Conservation (phyloP, 129 eudicot genomes). For the Arctium minus region DNA sequence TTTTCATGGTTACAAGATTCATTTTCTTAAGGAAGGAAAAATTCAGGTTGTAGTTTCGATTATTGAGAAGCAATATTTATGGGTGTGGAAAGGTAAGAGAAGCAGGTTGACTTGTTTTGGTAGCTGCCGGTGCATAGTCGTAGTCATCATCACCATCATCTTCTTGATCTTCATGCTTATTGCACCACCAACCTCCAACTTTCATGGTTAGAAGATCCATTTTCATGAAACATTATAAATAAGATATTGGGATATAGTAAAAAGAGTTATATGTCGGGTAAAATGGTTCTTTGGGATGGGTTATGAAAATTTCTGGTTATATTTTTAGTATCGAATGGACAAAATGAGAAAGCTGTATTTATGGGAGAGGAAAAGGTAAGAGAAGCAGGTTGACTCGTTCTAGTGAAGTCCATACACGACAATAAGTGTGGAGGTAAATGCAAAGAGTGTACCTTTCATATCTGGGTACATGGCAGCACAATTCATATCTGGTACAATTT, state of each 20-base stretch:
- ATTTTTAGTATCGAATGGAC: background rate
- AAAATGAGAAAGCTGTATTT: background rate
- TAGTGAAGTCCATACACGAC: too few relatives aligned
- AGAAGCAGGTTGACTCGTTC: too few relatives aligned
- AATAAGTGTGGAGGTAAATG: too few relatives aligned
- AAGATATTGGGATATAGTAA: background rate
- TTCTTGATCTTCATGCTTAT: conserved; percentile 13
- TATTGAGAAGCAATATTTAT: too few relatives aligned
- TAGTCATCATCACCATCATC: conserved; percentile 32
- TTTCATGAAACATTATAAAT: background rate
- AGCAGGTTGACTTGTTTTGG: too few relatives aligned
- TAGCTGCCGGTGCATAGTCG: conserved; percentile 46
- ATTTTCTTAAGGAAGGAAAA: too few relatives aligned
- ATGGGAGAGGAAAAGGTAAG: background rate
- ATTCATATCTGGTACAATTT: too few relatives aligned
- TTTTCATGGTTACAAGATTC: too few relatives aligned
- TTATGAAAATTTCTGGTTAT: background rate
- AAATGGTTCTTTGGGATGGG: background rate
- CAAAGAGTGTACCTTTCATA: too few relatives aligned
- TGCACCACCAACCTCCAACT: background rate
- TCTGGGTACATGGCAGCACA: too few relatives aligned
- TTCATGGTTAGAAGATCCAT: conserved; percentile 15
- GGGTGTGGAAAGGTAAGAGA: too few relatives aligned
- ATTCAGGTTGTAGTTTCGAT: too few relatives aligned
- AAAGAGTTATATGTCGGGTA: background rate